Evolutionary conservation across 306 rosid genomes (phyloP), one percentile per base, ranked within the genome.

Genomic region (Inga leiocalycina): DNA sequence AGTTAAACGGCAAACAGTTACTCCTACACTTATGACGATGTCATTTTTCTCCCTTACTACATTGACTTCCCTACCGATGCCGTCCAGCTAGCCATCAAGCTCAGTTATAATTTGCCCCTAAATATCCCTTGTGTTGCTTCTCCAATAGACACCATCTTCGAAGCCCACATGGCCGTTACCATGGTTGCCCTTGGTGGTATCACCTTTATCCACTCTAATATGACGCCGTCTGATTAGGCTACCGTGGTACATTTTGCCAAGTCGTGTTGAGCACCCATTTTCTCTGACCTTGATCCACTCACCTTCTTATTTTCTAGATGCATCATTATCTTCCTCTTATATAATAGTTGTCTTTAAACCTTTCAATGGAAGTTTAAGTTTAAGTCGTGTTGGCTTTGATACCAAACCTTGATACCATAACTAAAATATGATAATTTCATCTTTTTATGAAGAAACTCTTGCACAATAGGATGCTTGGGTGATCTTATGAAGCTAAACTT

Each of bases 401-500:
- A 32, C 34, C 34, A 32, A 32, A 32, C 34, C 34, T 32, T 32
- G 3, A 32, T 32, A 32, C 3, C 3, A 32, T 32, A 32, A 32
- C 34, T 32, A 32, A 32, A 32, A 32, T 32, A 32, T 32, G 34
- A 32, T 32, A 32, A 32, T 32, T 32, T 32, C 34, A 32, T 32
- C 34, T 32, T 32, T 32, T 32, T 32, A 3, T 32, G 34, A 32
- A 32, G 34, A 32, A 32, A 32, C 34, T 32, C 34, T 2, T 32
- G 3, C 87, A 96, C 98, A 88, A 94, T 88, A 10, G 87, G 99
- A 85, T 94, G 92, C 84, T 83, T 94, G 81, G 98, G 97, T 5
- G 99, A 96, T 48, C 90, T 88, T 30, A 92, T 94, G 15, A 92
- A 91, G 83, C 92, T 96, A 69, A 96, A 96, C 88, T 96, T 84